Evolutionary conservation across 208 protist genomes (phyloP), one percentile per base, ranked within the genome.

Genomic region (Trypanosoma cruzi): DNA sequence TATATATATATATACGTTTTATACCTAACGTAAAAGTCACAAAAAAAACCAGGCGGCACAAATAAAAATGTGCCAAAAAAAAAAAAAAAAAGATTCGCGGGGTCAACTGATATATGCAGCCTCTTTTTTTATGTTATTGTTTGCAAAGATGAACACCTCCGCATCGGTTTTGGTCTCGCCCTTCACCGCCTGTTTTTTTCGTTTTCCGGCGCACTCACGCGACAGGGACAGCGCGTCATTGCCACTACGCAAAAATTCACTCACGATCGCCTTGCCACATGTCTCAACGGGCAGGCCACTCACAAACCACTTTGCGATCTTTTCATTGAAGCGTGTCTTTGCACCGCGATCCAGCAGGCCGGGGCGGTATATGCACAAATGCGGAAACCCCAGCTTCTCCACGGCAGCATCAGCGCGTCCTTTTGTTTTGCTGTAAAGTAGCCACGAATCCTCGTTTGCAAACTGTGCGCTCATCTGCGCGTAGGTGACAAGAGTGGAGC

Each of bases 361-460:
- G 2, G 89, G 89, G 24, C 75, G 84, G 29, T 89, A 68, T 37
- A 91, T 64, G 24, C 79, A 77, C 18, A 91, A 64, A 3, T 74
- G 44, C 32, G 88, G 68, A 18, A 79, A 80, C 40, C 82, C 59
- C 8, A 84, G 75, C 64, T 83, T 82, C n/a, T 70, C 70, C 46
- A 88, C 77, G 3, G 78, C 70, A 29, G 79, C 79, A 32, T 96
- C 90, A 7, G 73, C 78, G 8, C 37, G 48, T 20, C 88, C 87
- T 59, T 96, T 96, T 6, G 82, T 90, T 24, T 84, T 72, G 64
- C 75, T 63, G 75, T 96, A 96, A 0, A 92, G 68, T 16, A 96
- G 67, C 77, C 73, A 90, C 8, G 83, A 87, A 60, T 64, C 63
- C 36, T 70, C 71, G 63, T 78, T 76, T 4, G 88, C 84, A n/a